Conservation (phyloP, 2,329 filamentous ascomycete species). For the Pyricularia sp. region DNA sequence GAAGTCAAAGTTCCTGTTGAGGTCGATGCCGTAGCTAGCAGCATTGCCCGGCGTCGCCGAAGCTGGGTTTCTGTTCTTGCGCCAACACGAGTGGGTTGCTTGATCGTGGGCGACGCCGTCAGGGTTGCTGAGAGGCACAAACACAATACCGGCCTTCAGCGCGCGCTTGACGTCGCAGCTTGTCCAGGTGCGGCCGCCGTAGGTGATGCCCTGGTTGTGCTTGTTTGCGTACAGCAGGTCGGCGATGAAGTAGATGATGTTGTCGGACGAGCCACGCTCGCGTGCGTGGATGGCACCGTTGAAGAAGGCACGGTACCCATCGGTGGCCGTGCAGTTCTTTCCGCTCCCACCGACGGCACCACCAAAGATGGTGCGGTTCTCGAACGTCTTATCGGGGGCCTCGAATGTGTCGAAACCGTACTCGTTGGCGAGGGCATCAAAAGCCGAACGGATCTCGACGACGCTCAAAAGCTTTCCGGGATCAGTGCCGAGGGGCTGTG, state of each 20-base stretch:
- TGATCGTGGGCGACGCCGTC: slow-evolving; percentile 41
- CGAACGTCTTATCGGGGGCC: slow-evolving; percentile 29
- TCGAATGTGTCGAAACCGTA: slow-evolving; percentile 27
- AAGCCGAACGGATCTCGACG: slow-evolving; percentile 28
- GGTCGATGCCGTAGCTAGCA: slow-evolving; percentile 30
- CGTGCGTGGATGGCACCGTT: slow-evolving; percentile 42
- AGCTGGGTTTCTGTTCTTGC: slow-evolving; percentile 39
- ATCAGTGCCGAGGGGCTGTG: slow-evolving; percentile 19
- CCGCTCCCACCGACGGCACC: slow-evolving; percentile 18
- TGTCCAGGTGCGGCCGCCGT: slow-evolving; percentile 38
- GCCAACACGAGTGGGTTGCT: slow-evolving; percentile 35
- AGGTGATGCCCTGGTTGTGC: slow-evolving; percentile 33
- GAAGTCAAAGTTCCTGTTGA: slow-evolving; percentile 46
- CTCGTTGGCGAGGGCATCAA: slow-evolving; percentile 25
- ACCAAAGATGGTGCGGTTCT: slow-evolving; percentile 25
- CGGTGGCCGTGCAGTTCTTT: slow-evolving; percentile 19
- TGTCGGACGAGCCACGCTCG: slow-evolving; percentile 43
- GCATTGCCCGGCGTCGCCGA: slow-evolving; percentile 18
- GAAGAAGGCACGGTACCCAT: slow-evolving; percentile 31
- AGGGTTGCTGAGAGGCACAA: slow-evolving; percentile 38
- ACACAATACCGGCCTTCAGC: slow-evolving; percentile 38
- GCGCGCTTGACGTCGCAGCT: slow-evolving; percentile 36
- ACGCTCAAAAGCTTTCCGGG: slow-evolving; percentile 31
- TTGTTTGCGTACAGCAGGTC: slow-evolving; percentile 42
- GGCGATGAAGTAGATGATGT: slow-evolving; percentile 42